A percentile compares a stretch with the other conserved stretches of the same genome.
phyloP scores from a whole-genome alignment of 257 asterid genomes.

The Capsicum chinense region DNA sequence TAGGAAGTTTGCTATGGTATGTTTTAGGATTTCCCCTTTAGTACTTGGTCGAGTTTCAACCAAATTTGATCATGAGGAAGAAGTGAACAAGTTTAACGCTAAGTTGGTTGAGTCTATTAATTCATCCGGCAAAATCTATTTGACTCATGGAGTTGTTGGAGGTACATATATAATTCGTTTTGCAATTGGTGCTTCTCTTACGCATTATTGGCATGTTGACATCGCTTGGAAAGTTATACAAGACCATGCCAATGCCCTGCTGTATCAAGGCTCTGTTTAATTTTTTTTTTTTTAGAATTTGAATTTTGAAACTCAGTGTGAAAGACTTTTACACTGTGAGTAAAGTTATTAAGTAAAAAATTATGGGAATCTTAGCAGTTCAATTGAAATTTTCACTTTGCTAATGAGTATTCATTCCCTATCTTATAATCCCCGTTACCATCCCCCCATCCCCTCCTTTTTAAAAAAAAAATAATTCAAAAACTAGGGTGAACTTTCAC shows the following conservation, averaged over 20 bases:
- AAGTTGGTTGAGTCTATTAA: conserved; percentile 63
- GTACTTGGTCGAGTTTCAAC: conserved; percentile 39
- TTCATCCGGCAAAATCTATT: conserved; percentile 59
- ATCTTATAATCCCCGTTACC: background rate
- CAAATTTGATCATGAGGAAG: conserved; percentile 38
- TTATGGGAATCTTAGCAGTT: background rate
- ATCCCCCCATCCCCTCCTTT: background rate
- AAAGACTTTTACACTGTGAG: background rate
- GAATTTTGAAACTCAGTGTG: background rate
- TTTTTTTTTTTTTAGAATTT: background rate
- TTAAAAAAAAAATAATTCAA: background rate
- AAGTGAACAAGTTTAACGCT: conserved; percentile 54
- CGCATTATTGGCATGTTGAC: conserved; percentile 64
- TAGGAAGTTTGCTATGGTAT: conserved; percentile 69
- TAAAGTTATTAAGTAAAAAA: background rate
- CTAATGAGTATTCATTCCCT: background rate
- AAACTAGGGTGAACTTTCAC: conserved; percentile 14
- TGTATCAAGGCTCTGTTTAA: conserved; percentile 24
- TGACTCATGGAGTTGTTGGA: conserved; percentile 76
- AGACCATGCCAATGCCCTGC: conserved; percentile 57
- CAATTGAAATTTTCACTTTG: background rate
- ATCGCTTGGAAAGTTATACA: conserved; percentile 73
- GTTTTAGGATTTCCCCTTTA: conserved; percentile 62
- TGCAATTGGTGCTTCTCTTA: conserved; percentile 66
- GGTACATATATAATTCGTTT: conserved; percentile 65